Conservation (phyloP, 208 protist genomes). For the Trichomonas tenax region DNA sequence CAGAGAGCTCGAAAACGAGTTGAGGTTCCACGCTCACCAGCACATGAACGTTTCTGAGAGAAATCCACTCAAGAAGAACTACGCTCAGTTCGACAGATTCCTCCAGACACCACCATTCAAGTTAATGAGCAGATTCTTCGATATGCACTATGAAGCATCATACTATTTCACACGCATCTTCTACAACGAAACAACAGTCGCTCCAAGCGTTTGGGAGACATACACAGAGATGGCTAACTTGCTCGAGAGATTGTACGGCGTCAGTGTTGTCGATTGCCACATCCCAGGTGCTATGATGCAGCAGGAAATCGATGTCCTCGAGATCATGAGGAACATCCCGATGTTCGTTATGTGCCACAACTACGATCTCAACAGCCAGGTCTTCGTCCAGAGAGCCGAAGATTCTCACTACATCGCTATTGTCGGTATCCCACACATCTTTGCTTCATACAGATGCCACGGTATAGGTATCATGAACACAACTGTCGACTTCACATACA, state of each 20-base stretch:
- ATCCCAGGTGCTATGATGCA: background rate
- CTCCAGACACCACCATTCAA: background rate
- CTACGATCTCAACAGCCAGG: slow-evolving; percentile 88
- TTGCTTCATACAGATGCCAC: slow-evolving; percentile 74
- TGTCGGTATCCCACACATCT: slow-evolving; percentile 77
- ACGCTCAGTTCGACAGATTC: background rate
- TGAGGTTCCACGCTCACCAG: background rate
- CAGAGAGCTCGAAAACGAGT: background rate
- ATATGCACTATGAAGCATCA: background rate
- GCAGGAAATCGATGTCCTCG: slow-evolving; percentile 73
- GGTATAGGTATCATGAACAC: slow-evolving; percentile 93
- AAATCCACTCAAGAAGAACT: slow-evolving; percentile 14
- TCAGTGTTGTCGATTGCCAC: background rate
- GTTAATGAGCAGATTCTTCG: background rate
- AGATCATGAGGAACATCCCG: slow-evolving; percentile 88
- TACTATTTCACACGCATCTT: slow-evolving; percentile 1
- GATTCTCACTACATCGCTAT: slow-evolving; percentile 73
- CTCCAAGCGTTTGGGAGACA: background rate
- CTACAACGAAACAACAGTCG: background rate
- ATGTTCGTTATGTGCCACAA: slow-evolving; percentile 80
- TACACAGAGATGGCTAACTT: slow-evolving; percentile 14
- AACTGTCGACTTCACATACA: slow-evolving; percentile 86
- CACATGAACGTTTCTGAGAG: background rate
- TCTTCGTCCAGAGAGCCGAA: slow-evolving; percentile 68
- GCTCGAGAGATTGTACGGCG: background rate